Conservation (phyloP, 1,284 basidiomycete species). For the Ceratobasidium theobromae region DNA sequence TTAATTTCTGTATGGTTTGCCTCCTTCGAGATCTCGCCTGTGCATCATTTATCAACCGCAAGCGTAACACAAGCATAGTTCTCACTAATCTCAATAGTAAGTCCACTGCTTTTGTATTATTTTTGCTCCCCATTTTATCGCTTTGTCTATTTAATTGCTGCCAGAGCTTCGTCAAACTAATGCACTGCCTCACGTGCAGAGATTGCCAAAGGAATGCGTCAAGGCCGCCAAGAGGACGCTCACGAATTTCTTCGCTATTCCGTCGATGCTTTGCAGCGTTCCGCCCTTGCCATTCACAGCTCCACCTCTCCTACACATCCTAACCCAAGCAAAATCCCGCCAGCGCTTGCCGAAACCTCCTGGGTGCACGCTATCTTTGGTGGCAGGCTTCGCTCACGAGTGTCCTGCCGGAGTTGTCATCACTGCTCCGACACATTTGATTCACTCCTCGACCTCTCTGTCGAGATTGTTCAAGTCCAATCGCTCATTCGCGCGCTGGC, state of each 20-base stretch:
- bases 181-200: slow-evolving; percentile 49
- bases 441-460: slow-evolving; percentile 87
- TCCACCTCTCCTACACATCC: slow-evolving; percentile 36
- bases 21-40: slow-evolving; percentile 57
- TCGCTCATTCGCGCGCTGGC: slow-evolving; percentile 75
- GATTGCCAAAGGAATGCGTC: slow-evolving; percentile 89
- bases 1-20: slow-evolving; percentile 83
- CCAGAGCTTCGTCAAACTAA: background rate
- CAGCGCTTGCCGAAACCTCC: slow-evolving; percentile 81
- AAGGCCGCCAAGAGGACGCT: slow-evolving; percentile 94
- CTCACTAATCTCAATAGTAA: slow-evolving; percentile 67
- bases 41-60: slow-evolving; percentile 49
- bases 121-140: background rate
- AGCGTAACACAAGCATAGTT: slow-evolving; percentile 52
- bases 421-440: slow-evolving; percentile 97
- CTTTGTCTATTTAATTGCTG: background rate
- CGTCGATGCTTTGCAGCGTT: slow-evolving; percentile 88
- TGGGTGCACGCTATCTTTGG: slow-evolving; percentile 96
- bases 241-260: slow-evolving; percentile 98
- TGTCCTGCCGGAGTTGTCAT: slow-evolving; percentile 82
- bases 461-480: slow-evolving; percentile 71
- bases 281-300: slow-evolving; percentile 69
- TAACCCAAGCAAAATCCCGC: slow-evolving; percentile 67
- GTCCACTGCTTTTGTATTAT: background rate
- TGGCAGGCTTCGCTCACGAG: slow-evolving; percentile 87